A percentile compares a stretch with the other conserved stretches of the same genome.
phyloP scores from a whole-genome alignment of 495 filamentous ascomycete species.

The Trichoderma orchidacearum region DNA sequence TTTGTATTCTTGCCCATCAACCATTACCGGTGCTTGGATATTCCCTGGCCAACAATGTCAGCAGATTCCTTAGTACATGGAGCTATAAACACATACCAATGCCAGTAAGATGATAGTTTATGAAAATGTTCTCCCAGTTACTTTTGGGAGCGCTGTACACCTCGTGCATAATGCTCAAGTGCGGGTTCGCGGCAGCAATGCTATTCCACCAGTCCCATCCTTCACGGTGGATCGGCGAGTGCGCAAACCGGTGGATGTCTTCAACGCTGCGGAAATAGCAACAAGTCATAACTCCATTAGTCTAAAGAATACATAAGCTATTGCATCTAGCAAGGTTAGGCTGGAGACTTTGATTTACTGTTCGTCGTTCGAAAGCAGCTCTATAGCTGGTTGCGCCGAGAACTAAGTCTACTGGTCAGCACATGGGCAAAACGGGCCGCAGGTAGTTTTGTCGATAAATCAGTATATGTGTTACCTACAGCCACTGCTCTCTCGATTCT shows the following conservation, averaged over 20 bases:
- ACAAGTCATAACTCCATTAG: neutral
- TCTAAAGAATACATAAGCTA: neutral
- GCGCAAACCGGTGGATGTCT: slow-evolving; percentile 35
- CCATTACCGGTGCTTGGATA: neutral
- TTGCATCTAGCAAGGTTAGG: neutral
- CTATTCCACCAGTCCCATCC: slow-evolving; percentile 31
- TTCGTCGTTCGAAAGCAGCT: neutral
- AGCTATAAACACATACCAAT: neutral
- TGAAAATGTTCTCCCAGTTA: neutral
- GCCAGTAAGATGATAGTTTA: neutral
- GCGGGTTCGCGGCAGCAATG: neutral
- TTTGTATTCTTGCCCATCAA: neutral
- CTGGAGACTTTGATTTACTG: neutral
- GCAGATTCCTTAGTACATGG: neutral
- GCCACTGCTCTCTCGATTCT: neutral
- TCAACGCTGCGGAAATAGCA: slow-evolving; percentile 36
- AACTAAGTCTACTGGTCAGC: neutral
- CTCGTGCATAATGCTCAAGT: neutral
- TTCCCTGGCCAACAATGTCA: neutral
- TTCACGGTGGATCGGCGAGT: slow-evolving; percentile 26
- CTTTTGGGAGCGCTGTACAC: neutral
- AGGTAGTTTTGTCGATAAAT: too few relatives aligned
- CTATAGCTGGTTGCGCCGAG: neutral
- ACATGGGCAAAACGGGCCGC: neutral
- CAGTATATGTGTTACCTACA: neutral